Evolutionary conservation across 108 stramenopile species (phyloP).

Genomic region (Seminavis robusta): DNA sequence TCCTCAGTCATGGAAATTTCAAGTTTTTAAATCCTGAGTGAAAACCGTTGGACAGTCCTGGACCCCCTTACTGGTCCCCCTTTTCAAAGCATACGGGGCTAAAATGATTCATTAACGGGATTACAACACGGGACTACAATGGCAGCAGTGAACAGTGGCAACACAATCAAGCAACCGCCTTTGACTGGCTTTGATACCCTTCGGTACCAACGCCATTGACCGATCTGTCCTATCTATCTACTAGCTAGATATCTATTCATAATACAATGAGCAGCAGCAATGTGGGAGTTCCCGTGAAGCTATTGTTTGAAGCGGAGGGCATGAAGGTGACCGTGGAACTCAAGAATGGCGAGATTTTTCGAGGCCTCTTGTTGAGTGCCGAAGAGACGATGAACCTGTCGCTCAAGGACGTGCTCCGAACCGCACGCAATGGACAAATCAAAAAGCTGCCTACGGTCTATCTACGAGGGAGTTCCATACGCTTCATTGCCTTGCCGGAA

Average conservation of each 20-base stretch:
- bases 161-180: too few relatives aligned
- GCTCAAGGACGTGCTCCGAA: conserved; percentile 76
- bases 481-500: conserved; percentile 95
- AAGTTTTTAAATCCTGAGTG: too few relatives aligned
- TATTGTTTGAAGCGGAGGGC: conserved; percentile 94
- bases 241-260: too few relatives aligned
- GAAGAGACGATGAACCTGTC: conserved; percentile 98
- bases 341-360: conserved; percentile 96
- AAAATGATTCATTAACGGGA: too few relatives aligned
- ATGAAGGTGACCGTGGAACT: conserved; percentile 96
- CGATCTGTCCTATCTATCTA: not conserved
- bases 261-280: conserved; percentile 34
- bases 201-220: too few relatives aligned
- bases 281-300: conserved; percentile 92
- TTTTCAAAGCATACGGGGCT: too few relatives aligned
- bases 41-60: too few relatives aligned
- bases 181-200: too few relatives aligned
- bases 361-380: conserved; percentile 89
- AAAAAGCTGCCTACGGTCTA: conserved; percentile 83
- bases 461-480: conserved; percentile 88
- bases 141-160: too few relatives aligned
- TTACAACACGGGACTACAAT: too few relatives aligned
- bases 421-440: conserved; percentile 78
- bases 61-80: too few relatives aligned
- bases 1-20: too few relatives aligned